Evolutionary conservation across 2,329 filamentous ascomycete genomes (phyloP).

Genomic region (Penicillium sp.): DNA sequence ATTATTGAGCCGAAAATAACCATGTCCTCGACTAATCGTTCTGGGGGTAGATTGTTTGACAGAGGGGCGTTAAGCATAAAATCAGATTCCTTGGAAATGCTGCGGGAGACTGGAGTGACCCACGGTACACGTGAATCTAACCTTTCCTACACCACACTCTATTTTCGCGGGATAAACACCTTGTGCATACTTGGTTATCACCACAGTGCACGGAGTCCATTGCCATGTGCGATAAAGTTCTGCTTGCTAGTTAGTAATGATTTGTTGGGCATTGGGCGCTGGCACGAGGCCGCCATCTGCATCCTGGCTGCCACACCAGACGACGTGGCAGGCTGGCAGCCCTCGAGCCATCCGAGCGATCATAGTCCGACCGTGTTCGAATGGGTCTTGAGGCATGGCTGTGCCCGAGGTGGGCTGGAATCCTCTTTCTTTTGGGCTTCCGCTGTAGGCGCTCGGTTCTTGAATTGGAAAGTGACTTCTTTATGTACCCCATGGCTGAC

Average conservation of each 20-base stretch:
- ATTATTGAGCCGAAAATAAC: background rate
- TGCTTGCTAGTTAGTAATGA: background rate
- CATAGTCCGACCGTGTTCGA: constrained; percentile 10
- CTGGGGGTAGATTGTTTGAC: background rate
- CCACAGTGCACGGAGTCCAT: background rate
- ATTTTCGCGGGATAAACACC: background rate
- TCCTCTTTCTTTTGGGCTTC: constrained; percentile 7
- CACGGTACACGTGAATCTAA: constrained; percentile 5
- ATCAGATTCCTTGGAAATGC: background rate
- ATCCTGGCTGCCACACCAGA: constrained; percentile 17
- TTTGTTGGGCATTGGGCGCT: constrained; percentile 16
- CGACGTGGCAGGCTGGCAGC: constrained; percentile 28
- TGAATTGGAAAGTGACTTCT: background rate
- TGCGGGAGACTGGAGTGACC: constrained; percentile 5
- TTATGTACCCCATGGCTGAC: constrained; percentile 7
- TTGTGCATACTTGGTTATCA: too few relatives aligned
- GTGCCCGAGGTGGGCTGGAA: background rate
- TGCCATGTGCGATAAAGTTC: background rate
- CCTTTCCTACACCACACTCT: constrained; percentile 2
- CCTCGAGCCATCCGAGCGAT: constrained; percentile 12
- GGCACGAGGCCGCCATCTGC: constrained; percentile 15
- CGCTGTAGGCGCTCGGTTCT: constrained; percentile 21
- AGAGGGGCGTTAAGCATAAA: background rate
- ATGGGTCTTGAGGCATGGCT: constrained; percentile 3
- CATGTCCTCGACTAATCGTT: background rate